Evolutionary conservation across 768 basidiomycete genomes (phyloP).

Genomic region (Clitopilus hobsonii): DNA sequence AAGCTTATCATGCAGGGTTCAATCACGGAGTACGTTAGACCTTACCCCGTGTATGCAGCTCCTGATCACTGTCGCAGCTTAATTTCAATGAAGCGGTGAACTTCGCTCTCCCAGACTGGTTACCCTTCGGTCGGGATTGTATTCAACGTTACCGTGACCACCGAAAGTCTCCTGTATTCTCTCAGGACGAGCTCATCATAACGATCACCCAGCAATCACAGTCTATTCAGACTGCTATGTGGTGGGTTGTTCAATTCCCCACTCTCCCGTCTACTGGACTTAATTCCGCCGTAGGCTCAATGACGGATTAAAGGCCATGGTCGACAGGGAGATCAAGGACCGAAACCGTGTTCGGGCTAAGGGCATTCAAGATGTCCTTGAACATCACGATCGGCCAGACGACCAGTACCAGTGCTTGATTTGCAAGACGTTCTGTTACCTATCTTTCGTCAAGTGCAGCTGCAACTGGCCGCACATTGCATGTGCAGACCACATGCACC

Average conservation of each 20-base stretch:
- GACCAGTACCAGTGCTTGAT: constrained; percentile 93
- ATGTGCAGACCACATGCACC: constrained; percentile 80
- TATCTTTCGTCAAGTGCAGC: constrained; percentile 84
- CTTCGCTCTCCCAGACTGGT: constrained; percentile 95
- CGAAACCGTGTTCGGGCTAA: constrained; percentile 58
- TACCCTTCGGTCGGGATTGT: constrained; percentile 81
- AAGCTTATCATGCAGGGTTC: constrained; percentile 97
- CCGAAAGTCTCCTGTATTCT: constrained; percentile 93
- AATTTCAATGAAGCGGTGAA: constrained; percentile 99
- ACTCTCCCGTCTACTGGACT: background rate
- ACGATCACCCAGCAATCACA: constrained; percentile 97
- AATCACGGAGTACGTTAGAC: constrained; percentile 84
- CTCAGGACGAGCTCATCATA: constrained; percentile 93
- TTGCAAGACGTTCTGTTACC: constrained; percentile 94
- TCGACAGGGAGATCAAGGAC: constrained; percentile 69
- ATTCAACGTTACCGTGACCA: constrained; percentile 88
- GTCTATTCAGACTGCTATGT: constrained; percentile 87
- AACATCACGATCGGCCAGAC: constrained; percentile 79
- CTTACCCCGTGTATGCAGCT: constrained; percentile 2
- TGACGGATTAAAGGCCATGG: constrained; percentile 85
- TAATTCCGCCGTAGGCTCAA: constrained; percentile 56
- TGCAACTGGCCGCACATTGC: constrained; percentile 69
- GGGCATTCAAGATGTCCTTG: constrained; percentile 63
- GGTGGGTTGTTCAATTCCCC: constrained; percentile 49
- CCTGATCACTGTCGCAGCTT: constrained; percentile 46